These are phyloP conservation scores for Lasiodiplodia hormozganensis DNA, from an alignment of 2,329 filamentous ascomycete species.

Conservation along the genomic window DNA sequence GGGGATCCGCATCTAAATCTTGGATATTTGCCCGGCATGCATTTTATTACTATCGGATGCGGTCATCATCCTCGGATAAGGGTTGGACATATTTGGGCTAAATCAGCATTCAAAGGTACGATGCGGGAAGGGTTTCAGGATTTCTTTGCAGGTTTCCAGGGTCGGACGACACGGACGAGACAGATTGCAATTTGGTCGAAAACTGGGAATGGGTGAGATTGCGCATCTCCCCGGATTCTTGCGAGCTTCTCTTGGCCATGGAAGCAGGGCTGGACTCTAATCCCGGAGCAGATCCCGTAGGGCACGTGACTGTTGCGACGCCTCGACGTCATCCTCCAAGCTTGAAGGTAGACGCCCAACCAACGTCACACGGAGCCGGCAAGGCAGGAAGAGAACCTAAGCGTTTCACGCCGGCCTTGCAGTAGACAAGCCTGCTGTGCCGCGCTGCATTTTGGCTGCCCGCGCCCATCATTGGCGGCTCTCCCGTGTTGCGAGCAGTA, in stretches of 20 bases:
- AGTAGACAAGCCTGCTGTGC: background rate
- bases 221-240: slow-evolving; percentile 2
- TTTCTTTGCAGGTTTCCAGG: background rate
- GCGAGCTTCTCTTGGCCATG: background rate
- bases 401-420: slow-evolving; percentile 7
- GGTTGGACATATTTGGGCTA: background rate
- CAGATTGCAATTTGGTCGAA: background rate
- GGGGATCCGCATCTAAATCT: background rate
- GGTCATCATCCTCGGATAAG: background rate
- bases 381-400: slow-evolving; percentile 1
- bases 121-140: background rate
- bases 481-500: slow-evolving; percentile 1
- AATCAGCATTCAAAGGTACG: background rate
- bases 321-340: slow-evolving; percentile 2
- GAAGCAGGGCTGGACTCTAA: background rate
- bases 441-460: background rate
- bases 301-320: background rate
- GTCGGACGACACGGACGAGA: too few relatives aligned
- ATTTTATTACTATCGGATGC: background rate
- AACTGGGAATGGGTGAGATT: slow-evolving; percentile 5
- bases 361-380: slow-evolving; percentile 10
- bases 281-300: slow-evolving; percentile 3
- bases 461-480: slow-evolving; percentile 9
- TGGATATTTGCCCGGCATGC: background rate
- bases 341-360: background rate